These are phyloP conservation scores for Rubia tinctorum DNA, from an alignment of 305 asterid species.

Conservation along the genomic window DNA sequence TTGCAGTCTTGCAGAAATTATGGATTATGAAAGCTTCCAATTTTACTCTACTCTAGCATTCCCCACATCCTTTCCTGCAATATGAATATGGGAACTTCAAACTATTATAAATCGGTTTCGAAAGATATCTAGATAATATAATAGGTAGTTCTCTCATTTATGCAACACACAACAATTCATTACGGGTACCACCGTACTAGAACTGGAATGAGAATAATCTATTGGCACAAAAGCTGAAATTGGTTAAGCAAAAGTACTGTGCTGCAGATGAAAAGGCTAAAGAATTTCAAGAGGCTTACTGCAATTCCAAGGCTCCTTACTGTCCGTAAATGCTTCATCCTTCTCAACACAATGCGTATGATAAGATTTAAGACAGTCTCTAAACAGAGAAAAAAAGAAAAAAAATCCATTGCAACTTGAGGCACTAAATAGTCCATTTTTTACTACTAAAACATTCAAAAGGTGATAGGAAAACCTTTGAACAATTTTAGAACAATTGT, in stretches of 20 bases:
- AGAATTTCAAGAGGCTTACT: slow-evolving; percentile 41
- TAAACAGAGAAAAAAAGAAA: slow-evolving; percentile 17
- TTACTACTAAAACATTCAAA: background rate
- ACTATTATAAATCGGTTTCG: background rate
- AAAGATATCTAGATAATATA: background rate
- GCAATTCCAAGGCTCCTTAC: slow-evolving; percentile 49
- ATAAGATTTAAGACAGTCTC: slow-evolving; percentile 73
- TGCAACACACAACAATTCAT: background rate
- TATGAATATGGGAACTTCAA: background rate
- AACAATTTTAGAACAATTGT: background rate
- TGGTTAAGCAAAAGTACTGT: background rate
- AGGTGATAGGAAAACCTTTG: background rate
- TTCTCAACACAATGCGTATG: slow-evolving; percentile 60
- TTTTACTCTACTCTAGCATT: background rate
- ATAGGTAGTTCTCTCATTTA: background rate
- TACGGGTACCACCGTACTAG: background rate
- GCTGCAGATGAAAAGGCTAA: background rate
- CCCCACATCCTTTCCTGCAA: background rate
- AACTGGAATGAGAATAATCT: background rate
- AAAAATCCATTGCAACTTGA: background rate
- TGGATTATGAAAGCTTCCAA: background rate
- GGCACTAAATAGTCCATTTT: background rate
- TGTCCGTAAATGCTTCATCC: slow-evolving; percentile 43
- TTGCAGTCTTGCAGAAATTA: no score
- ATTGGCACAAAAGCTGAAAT: background rate